Conservation (phyloP, 2,329 filamentous ascomycete genomes). For the Exophiala sp. region DNA sequence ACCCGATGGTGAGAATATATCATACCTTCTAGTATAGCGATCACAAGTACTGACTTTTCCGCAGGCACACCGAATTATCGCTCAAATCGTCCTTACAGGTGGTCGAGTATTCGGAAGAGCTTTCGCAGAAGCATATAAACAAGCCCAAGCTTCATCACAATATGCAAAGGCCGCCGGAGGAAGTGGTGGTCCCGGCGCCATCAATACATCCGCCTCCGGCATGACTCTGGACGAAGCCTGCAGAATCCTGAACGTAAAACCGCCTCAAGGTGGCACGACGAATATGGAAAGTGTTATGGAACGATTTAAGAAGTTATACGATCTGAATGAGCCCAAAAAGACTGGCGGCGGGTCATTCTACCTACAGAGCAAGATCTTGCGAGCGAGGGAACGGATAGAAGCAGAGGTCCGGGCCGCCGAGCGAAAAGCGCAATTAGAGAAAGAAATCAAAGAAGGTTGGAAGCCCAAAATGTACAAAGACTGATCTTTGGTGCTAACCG, state of each 20-base stretch:
- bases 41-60: constrained; percentile 2
- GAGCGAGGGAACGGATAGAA: constrained; percentile 89
- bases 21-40: background rate
- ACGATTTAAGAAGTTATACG: constrained; percentile 91
- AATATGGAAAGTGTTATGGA: constrained; percentile 77
- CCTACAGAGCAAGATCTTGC: constrained; percentile 91
- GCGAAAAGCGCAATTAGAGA: constrained; percentile 69
- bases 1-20: constrained; percentile 14
- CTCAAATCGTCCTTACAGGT: constrained; percentile 87
- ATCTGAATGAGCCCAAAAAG: constrained; percentile 89
- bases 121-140: constrained; percentile 90
- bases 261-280: constrained; percentile 71
- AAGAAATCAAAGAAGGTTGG: constrained; percentile 79
- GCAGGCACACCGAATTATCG: constrained; percentile 91
- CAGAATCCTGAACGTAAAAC: constrained; percentile 93
- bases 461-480: constrained; percentile 95
- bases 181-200: constrained; percentile 41
- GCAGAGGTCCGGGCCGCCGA: constrained; percentile 71
- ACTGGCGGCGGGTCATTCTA: constrained; percentile 83
- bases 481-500: constrained; percentile 46
- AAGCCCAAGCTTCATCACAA: constrained; percentile 81
- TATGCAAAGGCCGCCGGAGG: constrained; percentile 73
- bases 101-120: constrained; percentile 88
- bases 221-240: constrained; percentile 95
- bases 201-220: constrained; percentile 61